Conservation (phyloP, 805 yeast genomes). For the Cyberlindnera misumaiensis region DNA sequence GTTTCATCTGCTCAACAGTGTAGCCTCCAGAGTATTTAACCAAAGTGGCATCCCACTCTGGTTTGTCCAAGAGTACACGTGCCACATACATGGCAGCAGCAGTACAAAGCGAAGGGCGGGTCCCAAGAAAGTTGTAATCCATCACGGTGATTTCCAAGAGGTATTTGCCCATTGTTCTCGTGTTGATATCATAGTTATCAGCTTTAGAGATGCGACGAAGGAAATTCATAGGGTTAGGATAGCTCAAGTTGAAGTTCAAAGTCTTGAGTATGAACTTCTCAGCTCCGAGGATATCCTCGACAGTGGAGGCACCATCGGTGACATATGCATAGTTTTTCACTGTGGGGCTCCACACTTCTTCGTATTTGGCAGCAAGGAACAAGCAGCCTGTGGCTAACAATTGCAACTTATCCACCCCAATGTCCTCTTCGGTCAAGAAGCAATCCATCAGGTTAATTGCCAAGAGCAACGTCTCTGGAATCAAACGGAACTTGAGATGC, state of each 20-base stretch:
- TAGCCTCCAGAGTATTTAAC: conserved; percentile 91
- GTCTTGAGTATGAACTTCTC: conserved; percentile 73
- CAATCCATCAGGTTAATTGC: conserved; percentile 86
- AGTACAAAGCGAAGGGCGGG: conserved; percentile 72
- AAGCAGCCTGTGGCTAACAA: conserved; percentile 79
- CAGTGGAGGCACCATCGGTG: conserved; percentile 79
- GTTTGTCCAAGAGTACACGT: conserved; percentile 58
- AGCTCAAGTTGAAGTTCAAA: conserved; percentile 67
- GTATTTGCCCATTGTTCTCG: conserved; percentile 82
- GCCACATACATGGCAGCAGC: conserved; percentile 86
- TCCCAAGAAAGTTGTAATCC: conserved; percentile 67
- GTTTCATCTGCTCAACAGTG: conserved; percentile 61
- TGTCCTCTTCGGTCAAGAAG: conserved; percentile 67
- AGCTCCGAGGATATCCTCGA: conserved; percentile 74
- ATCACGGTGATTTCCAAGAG: conserved; percentile 70
- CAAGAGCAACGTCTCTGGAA: conserved; percentile 79
- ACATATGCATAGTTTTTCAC: conserved; percentile 80
- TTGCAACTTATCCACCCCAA: conserved; percentile 74
- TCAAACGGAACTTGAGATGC: conserved; percentile 72
- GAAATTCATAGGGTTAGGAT: conserved; percentile 88
- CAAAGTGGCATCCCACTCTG: conserved; percentile 79
- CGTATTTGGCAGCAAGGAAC: conserved; percentile 88
- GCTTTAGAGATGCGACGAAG: conserved; percentile 84
- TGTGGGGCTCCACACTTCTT: conserved; percentile 85
- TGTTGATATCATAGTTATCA: conserved; percentile 78